phyloP scores from a whole-genome alignment of 2,329 filamentous ascomycete genomes.

The Monosporascus sp. region DNA sequence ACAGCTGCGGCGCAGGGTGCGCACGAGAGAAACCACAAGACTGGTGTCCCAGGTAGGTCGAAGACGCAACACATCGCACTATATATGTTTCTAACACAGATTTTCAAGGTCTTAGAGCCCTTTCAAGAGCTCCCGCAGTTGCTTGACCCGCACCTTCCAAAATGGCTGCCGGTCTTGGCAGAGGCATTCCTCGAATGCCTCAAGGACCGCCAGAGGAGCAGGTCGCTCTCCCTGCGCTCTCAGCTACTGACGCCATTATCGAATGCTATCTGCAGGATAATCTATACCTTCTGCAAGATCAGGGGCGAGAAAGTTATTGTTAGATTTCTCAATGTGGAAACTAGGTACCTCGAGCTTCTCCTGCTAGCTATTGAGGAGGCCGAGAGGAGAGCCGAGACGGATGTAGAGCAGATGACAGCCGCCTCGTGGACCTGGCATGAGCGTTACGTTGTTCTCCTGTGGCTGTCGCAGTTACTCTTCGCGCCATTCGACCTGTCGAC shows the following conservation, averaged over 20 bases:
- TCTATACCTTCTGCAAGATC: conserved; percentile 93
- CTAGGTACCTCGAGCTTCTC: conserved; percentile 75
- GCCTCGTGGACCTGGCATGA: conserved; percentile 72
- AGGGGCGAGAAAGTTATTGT: conserved; percentile 89
- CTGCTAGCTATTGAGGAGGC: conserved; percentile 66
- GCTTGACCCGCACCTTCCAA: conserved; percentile 75
- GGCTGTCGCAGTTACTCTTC: conserved; percentile 76
- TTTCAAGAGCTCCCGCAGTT: conserved; percentile 96
- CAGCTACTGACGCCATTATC: conserved; percentile 51
- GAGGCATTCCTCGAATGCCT: conserved; percentile 70
- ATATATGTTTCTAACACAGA: conserved; percentile 8
- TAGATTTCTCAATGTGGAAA: conserved; percentile 86
- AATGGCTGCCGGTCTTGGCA: conserved; percentile 68
- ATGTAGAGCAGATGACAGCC: conserved; percentile 6
- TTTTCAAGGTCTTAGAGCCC: conserved; percentile 61
- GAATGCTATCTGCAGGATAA: conserved; percentile 67
- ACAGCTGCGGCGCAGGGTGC: conserved; percentile 44
- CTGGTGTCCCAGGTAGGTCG: conserved; percentile 39
- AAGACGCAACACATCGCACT: conserved; percentile 4
- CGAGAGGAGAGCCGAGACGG: conserved; percentile 27
- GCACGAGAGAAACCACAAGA: conserved; percentile 42
- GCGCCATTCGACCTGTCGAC: conserved; percentile 87
- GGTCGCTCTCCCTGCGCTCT: conserved; percentile 29
- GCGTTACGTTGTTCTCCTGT: conserved; percentile 78
- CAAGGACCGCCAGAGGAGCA: conserved; percentile 37